Evolutionary conservation across 352 stramenopile genomes (phyloP).

Genomic region (Pythium dissotocum): DNA sequence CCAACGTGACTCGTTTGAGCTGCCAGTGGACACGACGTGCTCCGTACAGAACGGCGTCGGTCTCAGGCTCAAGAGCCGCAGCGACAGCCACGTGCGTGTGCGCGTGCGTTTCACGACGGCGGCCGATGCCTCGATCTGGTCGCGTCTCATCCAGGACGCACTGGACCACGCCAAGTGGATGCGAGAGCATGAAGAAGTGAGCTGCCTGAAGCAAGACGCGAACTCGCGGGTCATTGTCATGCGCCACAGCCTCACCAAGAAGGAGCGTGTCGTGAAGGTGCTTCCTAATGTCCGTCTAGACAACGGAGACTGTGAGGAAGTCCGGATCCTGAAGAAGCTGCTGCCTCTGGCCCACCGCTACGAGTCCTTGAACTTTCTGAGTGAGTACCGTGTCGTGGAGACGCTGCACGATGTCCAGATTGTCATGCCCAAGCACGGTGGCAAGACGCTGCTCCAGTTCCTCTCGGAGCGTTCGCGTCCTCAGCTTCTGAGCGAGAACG

Average conservation of each 20-base stretch:
- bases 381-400: constrained; percentile 54
- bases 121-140: constrained; percentile 56
- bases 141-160: constrained; percentile 37
- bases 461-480: constrained; percentile 27
- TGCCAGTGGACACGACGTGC: constrained; percentile 37
- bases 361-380: constrained; percentile 30
- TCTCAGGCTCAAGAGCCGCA: constrained; percentile 43
- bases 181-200: constrained; percentile 29
- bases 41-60: constrained; percentile 22
- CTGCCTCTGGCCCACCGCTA: constrained; percentile 14
- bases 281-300: constrained; percentile 25
- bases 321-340: constrained; percentile 46
- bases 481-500: constrained; percentile 30
- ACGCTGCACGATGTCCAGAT: constrained; percentile 44
- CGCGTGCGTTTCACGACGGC: constrained; percentile 51
- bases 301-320: constrained; percentile 34
- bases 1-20: constrained; percentile 12
- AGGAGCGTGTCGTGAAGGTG: constrained; percentile 52
- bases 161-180: constrained; percentile 43
- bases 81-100: constrained; percentile 29
- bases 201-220: constrained; percentile 19
- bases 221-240: constrained; percentile 25
- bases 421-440: constrained; percentile 56
- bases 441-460: constrained; percentile 45
- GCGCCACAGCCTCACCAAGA: constrained; percentile 12